Conservation (phyloP, 2,329 filamentous ascomycete species). For the Aureobasidium sp. region DNA sequence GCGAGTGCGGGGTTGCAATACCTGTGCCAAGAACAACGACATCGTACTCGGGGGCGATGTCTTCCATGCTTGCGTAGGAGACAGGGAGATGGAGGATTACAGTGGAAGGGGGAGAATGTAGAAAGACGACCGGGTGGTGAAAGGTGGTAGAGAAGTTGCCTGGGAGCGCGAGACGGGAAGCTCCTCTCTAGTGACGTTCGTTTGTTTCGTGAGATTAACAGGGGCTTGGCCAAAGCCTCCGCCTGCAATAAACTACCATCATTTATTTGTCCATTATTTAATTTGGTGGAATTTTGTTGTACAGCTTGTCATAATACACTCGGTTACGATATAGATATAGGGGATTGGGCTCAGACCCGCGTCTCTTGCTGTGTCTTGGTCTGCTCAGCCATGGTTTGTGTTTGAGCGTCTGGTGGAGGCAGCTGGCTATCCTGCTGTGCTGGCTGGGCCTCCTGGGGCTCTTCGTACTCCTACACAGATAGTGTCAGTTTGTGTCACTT, state of each 20-base stretch:
- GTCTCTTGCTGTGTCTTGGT: conserved; percentile 3
- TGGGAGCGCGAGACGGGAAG: not conserved
- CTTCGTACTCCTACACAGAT: not conserved
- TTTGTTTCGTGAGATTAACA: conserved; percentile 11
- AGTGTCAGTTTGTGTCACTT: not conserved
- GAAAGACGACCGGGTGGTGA: not conserved
- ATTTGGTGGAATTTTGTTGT: not conserved
- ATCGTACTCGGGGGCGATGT: conserved; percentile 97
- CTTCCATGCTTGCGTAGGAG: conserved; percentile 63
- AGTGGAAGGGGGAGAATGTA: not conserved
- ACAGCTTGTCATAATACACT: conserved; percentile 11
- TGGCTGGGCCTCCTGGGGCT: not conserved
- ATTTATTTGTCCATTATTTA: conserved; percentile 3
- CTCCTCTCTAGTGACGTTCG: conserved; percentile 6
- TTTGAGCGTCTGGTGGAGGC: not conserved
- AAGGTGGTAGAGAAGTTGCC: not conserved
- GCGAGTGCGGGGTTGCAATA: conserved; percentile 38
- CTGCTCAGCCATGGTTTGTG: conserved; percentile 1
- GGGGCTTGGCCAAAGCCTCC: conserved; percentile 9
- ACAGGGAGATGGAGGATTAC: not conserved
- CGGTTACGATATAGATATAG: not conserved
- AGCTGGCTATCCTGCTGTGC: not conserved
- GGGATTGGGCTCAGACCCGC: not conserved
- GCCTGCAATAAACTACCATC: not conserved
- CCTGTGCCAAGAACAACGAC: conserved; percentile 97